A percentile compares a stretch with the other conserved stretches of the same genome.
Conservation (phyloP, 176 grass and related monocot genomes). For the Tuctoria greenei region DNA sequence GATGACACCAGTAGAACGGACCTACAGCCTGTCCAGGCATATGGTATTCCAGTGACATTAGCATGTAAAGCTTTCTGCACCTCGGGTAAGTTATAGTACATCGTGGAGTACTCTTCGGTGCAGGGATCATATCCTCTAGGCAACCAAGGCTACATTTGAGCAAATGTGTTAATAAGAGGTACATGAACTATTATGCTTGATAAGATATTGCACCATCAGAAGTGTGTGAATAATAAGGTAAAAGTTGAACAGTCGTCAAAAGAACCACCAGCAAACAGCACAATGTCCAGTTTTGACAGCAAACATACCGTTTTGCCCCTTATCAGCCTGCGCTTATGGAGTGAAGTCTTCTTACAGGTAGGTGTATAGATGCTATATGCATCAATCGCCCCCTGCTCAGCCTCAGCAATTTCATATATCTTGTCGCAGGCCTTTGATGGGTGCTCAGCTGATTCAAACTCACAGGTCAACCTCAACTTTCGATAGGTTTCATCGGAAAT, state of each 20-base stretch:
- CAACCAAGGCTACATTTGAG: slow-evolving; percentile 76
- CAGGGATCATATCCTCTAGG: slow-evolving; percentile 89
- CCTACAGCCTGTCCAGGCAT: slow-evolving; percentile 73
- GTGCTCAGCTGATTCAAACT: slow-evolving; percentile 52
- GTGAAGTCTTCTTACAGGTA: slow-evolving; percentile 52
- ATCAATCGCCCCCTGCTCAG: slow-evolving; percentile 73
- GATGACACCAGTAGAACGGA: slow-evolving; percentile 30
- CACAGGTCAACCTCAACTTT: slow-evolving; percentile 51
- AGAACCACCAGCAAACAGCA: background rate
- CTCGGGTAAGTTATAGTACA: slow-evolving; percentile 75
- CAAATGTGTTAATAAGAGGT: background rate
- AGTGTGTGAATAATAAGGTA: background rate
- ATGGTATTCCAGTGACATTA: slow-evolving; percentile 67
- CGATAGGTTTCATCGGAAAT: slow-evolving; percentile 85
- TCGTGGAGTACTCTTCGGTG: slow-evolving; percentile 68
- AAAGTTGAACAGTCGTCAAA: background rate
- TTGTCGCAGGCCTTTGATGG: slow-evolving; percentile 50
- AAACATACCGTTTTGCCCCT: slow-evolving; percentile 37
- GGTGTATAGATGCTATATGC: slow-evolving; percentile 83
- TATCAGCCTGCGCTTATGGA: slow-evolving; percentile 39
- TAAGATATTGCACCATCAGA: background rate
- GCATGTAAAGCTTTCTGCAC: slow-evolving; percentile 92
- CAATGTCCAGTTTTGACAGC: background rate
- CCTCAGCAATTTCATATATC: slow-evolving; percentile 33
- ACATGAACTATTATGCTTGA: background rate